Evolutionary conservation across 208 protist genomes (phyloP).

Genomic region (Trypanosoma scelopori): DNA sequence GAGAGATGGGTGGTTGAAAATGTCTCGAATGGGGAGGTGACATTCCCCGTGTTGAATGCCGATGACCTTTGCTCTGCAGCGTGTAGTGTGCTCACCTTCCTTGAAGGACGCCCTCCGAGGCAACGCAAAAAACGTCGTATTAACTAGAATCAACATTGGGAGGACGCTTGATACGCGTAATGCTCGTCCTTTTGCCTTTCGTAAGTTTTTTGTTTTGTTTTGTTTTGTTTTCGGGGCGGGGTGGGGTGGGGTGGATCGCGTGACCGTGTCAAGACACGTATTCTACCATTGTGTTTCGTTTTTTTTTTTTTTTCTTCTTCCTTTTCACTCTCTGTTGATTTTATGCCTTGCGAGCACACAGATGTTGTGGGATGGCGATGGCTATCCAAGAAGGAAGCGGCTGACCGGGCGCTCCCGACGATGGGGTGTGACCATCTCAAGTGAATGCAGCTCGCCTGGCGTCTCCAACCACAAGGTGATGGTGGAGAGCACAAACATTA

Average conservation of each 20-base stretch:
- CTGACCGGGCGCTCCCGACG: background rate
- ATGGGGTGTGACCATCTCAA: background rate
- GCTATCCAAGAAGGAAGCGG: too few relatives aligned
- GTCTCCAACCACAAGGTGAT: background rate
- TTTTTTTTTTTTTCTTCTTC: background rate
- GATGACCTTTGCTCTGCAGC: conserved; percentile 50
- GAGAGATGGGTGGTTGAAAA: conserved; percentile 1
- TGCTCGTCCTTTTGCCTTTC: background rate
- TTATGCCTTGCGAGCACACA: background rate
- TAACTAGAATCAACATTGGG: conserved; percentile 39
- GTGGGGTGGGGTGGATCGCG: too few relatives aligned
- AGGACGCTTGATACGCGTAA: background rate
- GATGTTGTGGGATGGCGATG: too few relatives aligned
- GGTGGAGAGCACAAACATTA: background rate
- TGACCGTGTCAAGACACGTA: too few relatives aligned
- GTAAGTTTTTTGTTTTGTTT: background rate
- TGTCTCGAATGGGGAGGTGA: background rate
- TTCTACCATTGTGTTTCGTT: too few relatives aligned
- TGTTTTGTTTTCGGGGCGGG: too few relatives aligned
- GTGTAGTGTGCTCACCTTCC: conserved; percentile 40
- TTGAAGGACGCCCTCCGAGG: conserved; percentile 53
- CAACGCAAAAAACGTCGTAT: conserved; percentile 64
- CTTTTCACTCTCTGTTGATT: background rate
- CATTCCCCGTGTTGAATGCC: conserved; percentile 6
- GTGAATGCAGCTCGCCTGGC: background rate